Base-by-base conservation (phyloP, 805 yeast genomes). In the Candida chauliodis region DNA sequence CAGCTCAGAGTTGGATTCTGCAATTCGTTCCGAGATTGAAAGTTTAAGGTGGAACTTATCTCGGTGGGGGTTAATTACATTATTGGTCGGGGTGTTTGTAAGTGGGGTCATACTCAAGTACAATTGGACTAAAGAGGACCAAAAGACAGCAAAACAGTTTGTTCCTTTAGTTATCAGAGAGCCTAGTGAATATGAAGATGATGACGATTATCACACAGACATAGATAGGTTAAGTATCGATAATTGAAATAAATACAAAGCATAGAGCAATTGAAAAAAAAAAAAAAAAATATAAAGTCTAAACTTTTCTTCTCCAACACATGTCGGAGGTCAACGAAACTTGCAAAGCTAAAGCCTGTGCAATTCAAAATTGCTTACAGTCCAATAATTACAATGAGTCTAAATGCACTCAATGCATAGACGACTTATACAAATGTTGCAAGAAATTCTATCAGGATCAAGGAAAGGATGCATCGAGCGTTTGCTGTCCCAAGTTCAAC, bases 1-100 rank as follows among this genome's bases (percentile, higher is more conserved):
- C 42, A 78, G 85, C 17, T 84, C 93, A 4, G 84, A 84, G 48
- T 72, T 93, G 48, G 78, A 81, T 44, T 80, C 93, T 23, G 93
- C 86, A 6, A 75, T 89, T 55, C 78, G 87, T 53, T 81, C 93
- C 0, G 93, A 88, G 40, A 85, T 88, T 41, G 99, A 91, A 61
- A 78, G 81, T 42, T 70, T 91, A 44, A 72, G 98, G 50, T 91
- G 99, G 99, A 88, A 87, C 53, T 78, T 91, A 31, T 89, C 96
- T 1, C 71, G 96, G 40, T 76, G 93, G 56, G 97, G 97, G 8
- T 66, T 93, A 23, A 69, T 85, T 30, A 86, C 93, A 2, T 81
- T 89, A 23, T 59, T 84, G 16, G 66, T 80, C 1, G 70, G 83
- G 45, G 85, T 85, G 1, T 75, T 78, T 39, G 69, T 78, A 17